These are phyloP conservation scores for Pichia sp. DNA, from an alignment of 1,139 yeast genomes.

Conservation along the genomic window DNA sequence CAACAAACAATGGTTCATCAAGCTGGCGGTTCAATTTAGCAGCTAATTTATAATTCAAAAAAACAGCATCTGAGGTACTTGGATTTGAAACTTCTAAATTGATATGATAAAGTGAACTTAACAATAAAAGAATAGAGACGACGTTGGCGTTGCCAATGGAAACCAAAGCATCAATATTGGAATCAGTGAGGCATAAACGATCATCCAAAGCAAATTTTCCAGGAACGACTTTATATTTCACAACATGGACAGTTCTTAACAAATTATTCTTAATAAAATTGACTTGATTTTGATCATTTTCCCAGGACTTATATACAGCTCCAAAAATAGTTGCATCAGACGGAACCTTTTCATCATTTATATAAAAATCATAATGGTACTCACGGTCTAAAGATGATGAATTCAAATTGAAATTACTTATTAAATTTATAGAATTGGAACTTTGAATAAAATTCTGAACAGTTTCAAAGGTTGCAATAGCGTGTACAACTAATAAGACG, in stretches of 20 bases:
- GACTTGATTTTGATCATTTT: conserved; percentile 33
- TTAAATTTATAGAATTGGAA: conserved; percentile 9
- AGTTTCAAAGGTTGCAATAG: conserved; percentile 77
- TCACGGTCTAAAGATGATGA: conserved; percentile 15
- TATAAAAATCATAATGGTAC: conserved; percentile 53
- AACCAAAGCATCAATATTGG: conserved; percentile 30
- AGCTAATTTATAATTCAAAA: conserved; percentile 74
- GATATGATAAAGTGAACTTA: conserved; percentile 48
- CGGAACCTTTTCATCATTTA: conserved; percentile 58
- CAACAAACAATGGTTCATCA: conserved; percentile 85
- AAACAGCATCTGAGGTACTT: conserved; percentile 41
- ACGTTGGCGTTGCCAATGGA: conserved; percentile 39
- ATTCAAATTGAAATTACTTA: conserved; percentile 19
- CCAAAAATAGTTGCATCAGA: conserved; percentile 74
- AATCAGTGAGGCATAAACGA: conserved; percentile 27
- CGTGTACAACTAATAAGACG: conserved; percentile 69
- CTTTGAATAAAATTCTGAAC: conserved; percentile 56
- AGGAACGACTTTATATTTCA: conserved; percentile 45
- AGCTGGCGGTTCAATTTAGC: conserved; percentile 83
- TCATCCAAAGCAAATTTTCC: conserved; percentile 20
- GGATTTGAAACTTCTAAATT: conserved; percentile 33
- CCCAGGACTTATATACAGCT: conserved; percentile 56
- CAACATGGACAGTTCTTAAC: conserved; percentile 44
- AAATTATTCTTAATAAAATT: conserved; percentile 26
- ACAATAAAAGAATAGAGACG: conserved; percentile 45